phyloP scores from a whole-genome alignment of 768 basidiomycete genomes.

The Lentinula edodes region DNA sequence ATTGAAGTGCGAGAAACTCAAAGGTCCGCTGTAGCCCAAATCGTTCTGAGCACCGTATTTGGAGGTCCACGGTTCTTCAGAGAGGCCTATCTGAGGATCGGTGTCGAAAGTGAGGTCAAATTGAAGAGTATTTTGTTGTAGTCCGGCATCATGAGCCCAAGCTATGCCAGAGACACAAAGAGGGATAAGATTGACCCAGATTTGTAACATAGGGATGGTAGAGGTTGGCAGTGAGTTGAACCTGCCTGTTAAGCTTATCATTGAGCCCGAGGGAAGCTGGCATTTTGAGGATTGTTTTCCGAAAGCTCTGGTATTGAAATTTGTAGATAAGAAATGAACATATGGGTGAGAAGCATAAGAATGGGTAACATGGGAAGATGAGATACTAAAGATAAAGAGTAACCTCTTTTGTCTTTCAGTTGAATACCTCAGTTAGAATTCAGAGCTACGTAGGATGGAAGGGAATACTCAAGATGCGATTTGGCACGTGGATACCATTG shows the following conservation, averaged over 20 bases:
- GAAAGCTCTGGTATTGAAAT: no score
- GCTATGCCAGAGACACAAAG: not conserved
- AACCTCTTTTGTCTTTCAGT: no score
- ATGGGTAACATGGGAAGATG: no score
- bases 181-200: not conserved
- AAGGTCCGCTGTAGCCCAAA: slow-evolving; percentile 54
- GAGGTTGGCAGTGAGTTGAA: not conserved
- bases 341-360: not conserved
- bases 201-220: not conserved
- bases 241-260: not conserved
- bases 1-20: slow-evolving; percentile 62
- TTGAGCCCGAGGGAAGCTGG: not conserved
- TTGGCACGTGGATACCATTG: no score
- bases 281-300: no score
- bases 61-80: slow-evolving; percentile 36
- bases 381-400: no score
- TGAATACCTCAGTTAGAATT: no score
- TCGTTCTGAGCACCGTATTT: slow-evolving; percentile 54
- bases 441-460: no score
- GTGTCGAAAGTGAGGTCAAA: not conserved
- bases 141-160: not conserved
- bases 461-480: no score
- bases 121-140: not conserved
- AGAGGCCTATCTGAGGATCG: not conserved
- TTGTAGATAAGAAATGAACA: not conserved